Evolutionary conservation across 2,329 filamentous ascomycete genomes (phyloP).

Genomic region (Colletotrichum tropicicola): DNA sequence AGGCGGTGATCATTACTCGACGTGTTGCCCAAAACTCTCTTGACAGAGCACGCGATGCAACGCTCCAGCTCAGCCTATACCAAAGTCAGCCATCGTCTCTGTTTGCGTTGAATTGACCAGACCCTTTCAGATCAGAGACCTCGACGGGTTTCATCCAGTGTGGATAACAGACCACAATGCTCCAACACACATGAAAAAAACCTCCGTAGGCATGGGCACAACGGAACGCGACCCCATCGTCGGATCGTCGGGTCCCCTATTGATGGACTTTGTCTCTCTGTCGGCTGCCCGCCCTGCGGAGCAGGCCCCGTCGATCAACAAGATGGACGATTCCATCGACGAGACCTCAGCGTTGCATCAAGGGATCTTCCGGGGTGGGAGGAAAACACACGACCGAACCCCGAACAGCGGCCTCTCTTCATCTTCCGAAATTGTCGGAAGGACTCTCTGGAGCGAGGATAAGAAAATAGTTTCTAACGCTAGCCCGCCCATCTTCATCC

Average conservation of each 20-base stretch:
- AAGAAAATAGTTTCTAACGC: conserved; percentile 8
- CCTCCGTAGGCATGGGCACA: not conserved
- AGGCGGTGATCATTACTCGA: conserved; percentile 14
- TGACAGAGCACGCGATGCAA: conserved; percentile 10
- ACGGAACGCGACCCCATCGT: conserved; percentile 10
- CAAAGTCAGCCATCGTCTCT: not conserved
- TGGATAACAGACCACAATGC: not conserved
- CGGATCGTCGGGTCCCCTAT: conserved; percentile 1
- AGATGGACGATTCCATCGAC: not conserved
- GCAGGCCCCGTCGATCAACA: conserved; percentile 7
- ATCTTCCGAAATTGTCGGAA: conserved; percentile 4
- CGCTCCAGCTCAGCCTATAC: conserved; percentile 6
- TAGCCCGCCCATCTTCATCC: conserved; percentile 8
- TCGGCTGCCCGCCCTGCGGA: not conserved
- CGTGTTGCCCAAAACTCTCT: not conserved
- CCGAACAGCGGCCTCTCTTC: not conserved
- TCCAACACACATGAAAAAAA: not conserved
- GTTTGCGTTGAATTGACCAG: not conserved
- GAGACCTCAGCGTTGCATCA: not conserved
- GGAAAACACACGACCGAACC: not conserved
- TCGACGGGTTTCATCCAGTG: not conserved
- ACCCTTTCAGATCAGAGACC: not conserved
- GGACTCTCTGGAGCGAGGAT: not conserved
- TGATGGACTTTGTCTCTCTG: not conserved
- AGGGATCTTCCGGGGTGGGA: not conserved